These are phyloP conservation scores for Paramecium bursaria DNA, from an alignment of 73 alveolate species.

Conservation along the genomic window DNA sequence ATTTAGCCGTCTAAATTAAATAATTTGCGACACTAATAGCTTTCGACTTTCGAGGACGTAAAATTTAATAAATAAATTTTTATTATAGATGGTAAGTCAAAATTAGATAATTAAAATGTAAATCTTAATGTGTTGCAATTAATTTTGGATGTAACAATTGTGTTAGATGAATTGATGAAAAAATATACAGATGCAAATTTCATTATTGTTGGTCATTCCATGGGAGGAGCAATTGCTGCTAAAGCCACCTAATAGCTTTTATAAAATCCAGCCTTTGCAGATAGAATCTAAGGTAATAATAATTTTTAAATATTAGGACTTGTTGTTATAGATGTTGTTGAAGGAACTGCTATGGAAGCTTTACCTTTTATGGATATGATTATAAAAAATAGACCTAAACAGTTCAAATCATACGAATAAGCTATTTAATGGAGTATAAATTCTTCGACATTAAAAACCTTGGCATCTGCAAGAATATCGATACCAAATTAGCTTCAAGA, in stretches of 20 bases:
- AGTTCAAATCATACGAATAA: conserved; percentile 84
- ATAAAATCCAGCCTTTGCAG: conserved; percentile 71
- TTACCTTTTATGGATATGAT: conserved; percentile 96
- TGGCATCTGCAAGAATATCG: conserved; percentile 93
- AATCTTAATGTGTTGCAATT: conserved; percentile 83
- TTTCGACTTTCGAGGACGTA: conserved; percentile 98
- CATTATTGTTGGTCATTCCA: conserved; percentile 72
- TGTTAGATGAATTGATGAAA: conserved; percentile 78
- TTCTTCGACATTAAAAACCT: conserved; percentile 87
- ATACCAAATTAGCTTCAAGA: conserved; percentile 87
- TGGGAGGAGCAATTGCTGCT: conserved; percentile 98
- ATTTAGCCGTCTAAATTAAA: conserved; percentile 88
- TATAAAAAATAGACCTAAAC: conserved; percentile 88
- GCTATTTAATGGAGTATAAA: conserved; percentile 86
- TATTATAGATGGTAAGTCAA: conserved; percentile 66
- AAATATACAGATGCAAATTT: conserved; percentile 72
- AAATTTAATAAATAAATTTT: conserved; percentile 61
- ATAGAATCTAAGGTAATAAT: conserved; percentile 66
- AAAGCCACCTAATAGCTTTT: conserved; percentile 81
- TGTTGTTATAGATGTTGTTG: conserved; percentile 96
- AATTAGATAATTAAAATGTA: conserved; percentile 11
- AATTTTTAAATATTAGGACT: conserved; percentile 74
- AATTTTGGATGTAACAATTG: conserved; percentile 80
- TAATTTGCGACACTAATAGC: conserved; percentile 82
- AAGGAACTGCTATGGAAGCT: conserved; percentile 99